These are phyloP conservation scores for Prunus padus DNA, from an alignment of 306 rosid species.

Conservation along the genomic window DNA sequence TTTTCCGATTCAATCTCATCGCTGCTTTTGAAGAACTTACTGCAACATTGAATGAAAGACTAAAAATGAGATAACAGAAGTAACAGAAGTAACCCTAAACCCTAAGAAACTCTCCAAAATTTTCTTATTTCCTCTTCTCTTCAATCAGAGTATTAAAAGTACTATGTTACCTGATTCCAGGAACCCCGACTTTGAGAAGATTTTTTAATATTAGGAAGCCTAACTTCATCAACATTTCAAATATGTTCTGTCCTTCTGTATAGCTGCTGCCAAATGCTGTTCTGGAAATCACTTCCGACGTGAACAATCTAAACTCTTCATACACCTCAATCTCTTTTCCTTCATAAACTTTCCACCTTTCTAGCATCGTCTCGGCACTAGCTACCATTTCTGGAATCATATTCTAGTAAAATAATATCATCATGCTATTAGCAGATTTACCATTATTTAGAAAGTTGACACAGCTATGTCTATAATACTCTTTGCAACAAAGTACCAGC, in stretches of 20 bases:
- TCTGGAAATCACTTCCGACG: background rate
- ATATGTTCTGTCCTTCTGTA: background rate
- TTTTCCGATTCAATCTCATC: slow-evolving; percentile 29
- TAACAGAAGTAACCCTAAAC: too few relatives aligned
- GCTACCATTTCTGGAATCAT: background rate
- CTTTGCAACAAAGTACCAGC: too few relatives aligned
- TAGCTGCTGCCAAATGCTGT: background rate
- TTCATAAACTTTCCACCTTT: background rate
- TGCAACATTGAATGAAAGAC: slow-evolving; percentile 11
- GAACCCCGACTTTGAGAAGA: background rate
- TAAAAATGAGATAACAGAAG: background rate
- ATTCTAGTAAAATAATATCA: background rate
- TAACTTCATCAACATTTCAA: background rate
- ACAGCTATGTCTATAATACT: too few relatives aligned
- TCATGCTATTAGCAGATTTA: background rate
- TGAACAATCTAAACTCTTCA: background rate
- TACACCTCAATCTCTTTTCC: background rate
- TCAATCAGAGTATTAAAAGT: background rate
- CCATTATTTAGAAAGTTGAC: too few relatives aligned
- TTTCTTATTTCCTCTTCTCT: too few relatives aligned
- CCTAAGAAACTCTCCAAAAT: background rate
- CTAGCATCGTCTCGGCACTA: background rate
- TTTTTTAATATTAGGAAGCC: background rate
- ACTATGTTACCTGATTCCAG: background rate
- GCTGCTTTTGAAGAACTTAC: background rate